Base-by-base conservation (phyloP, 176 grass and related monocot species). In the Aegilops speltoides region DNA sequence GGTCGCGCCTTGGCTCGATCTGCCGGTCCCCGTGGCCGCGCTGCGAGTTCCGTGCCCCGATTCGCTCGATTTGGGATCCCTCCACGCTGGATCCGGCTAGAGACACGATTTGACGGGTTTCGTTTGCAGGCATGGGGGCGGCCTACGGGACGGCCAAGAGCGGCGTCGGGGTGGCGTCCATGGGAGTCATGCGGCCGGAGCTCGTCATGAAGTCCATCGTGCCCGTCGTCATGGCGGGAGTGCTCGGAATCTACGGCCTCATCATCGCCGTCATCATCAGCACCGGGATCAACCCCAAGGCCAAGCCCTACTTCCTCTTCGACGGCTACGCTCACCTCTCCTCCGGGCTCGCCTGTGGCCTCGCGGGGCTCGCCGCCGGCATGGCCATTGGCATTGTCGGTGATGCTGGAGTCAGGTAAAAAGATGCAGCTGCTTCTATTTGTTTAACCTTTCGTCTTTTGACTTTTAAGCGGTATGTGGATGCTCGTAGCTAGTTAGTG, bases 151-250 rank as follows among this genome's bases (percentile, higher is more conserved):
- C 97, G 23, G 97, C 97, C 33, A 98, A 98, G 92, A 98, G 97
- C n/a, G 97, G 97, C 19, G 97, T 98, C 1, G 97, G 97, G 10
- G 97, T 98, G 82, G 97, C 97, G 75, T 98, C 94, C 66, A 98
- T 98, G 97, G 97, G 97, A 0, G 97, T 98, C 82, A 98, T 98
- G 97, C 92, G 97, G 70, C 97, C 97, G 66, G 97, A 98, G 86
- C 93, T 98, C 48, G 97, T 98, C 13, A 98, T 98, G 97, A 98
- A 98, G 81, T 98, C 97, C 82, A 98, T 98, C 87, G 97, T 98
- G 80, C 97, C 97, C 61, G 97, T 98, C 3, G 97, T 98, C 87
- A 98, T 98, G 97, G 97, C 97, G 57, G 97, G 97, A 72, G 97
- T 98, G 84, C 97, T 98, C 34, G 97, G 97, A 66, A 98, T 98